Conservation (phyloP, 805 yeast genomes). For the Myxozyma melibiosi region DNA sequence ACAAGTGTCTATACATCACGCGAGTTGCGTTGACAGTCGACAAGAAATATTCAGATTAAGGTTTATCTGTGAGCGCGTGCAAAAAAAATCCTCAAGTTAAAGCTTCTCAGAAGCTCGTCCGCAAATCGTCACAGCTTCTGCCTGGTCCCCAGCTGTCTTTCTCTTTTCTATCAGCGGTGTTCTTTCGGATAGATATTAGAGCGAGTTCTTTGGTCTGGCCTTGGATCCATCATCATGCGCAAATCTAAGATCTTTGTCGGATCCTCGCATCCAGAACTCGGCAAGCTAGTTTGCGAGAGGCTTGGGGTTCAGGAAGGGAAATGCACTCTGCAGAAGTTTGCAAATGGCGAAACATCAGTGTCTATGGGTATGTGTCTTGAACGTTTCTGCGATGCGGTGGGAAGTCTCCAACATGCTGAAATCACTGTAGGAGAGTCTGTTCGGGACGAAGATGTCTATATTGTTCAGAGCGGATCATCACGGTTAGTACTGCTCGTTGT, state of each 20-base stretch:
- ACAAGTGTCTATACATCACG: too few relatives aligned
- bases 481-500: slow-evolving; percentile 5
- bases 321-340: slow-evolving; percentile 84
- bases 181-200: too few relatives aligned
- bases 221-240: slow-evolving; percentile 80
- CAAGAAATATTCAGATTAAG: too few relatives aligned
- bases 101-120: too few relatives aligned
- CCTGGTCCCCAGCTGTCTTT: too few relatives aligned
- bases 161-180: too few relatives aligned
- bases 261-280: slow-evolving; percentile 93
- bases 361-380: slow-evolving; percentile 65
- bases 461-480: slow-evolving; percentile 37
- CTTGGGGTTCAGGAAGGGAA: slow-evolving; percentile 94
- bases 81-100: too few relatives aligned
- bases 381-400: background rate
- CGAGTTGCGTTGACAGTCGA: too few relatives aligned
- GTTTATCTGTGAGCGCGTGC: too few relatives aligned
- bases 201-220: too few relatives aligned
- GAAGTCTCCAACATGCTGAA: background rate
- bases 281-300: slow-evolving; percentile 83
- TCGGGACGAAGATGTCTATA: slow-evolving; percentile 77
- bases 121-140: too few relatives aligned
- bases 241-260: slow-evolving; percentile 97
- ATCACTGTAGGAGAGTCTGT: slow-evolving; percentile 47
- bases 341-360: slow-evolving; percentile 98